A percentile compares a stretch with the other conserved stretches of the same genome.
Conservation (phyloP, 2,329 filamentous ascomycete species). For the Scolecobasidium constrictum region DNA sequence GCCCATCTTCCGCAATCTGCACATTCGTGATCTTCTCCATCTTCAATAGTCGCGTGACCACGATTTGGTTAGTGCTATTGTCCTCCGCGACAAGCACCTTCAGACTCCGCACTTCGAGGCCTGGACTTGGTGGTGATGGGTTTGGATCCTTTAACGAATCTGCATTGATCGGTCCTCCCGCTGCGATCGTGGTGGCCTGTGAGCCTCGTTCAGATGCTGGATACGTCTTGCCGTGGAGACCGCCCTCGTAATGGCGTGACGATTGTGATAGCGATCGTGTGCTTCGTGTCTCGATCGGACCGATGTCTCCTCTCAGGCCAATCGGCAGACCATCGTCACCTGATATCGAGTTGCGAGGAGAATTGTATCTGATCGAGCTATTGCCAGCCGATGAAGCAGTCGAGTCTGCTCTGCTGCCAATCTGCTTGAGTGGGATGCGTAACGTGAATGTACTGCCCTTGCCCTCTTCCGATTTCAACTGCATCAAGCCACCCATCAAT, state of each 20-base stretch:
- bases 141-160: neutral
- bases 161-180: neutral
- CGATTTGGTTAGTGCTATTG: constrained; percentile 42
- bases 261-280: neutral
- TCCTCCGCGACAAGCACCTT: constrained; percentile 74
- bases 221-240: neutral
- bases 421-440: constrained; percentile 68
- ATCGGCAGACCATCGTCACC: constrained; percentile 11
- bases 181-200: neutral
- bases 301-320: constrained; percentile 22
- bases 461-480: constrained; percentile 58
- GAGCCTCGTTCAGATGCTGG: neutral
- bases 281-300: neutral
- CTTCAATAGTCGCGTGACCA: constrained; percentile 54
- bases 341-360: constrained; percentile 5
- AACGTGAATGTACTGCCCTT: constrained; percentile 74
- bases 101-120: neutral
- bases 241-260: neutral
- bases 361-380: constrained; percentile 17
- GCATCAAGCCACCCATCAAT: constrained; percentile 71
- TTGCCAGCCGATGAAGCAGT: constrained; percentile 25
- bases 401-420: constrained; percentile 54
- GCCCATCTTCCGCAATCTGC: constrained; percentile 62
- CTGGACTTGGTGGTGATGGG: neutral
- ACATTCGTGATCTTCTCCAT: constrained; percentile 77